These are phyloP conservation scores for Ceratobasidium sp. DNA, from an alignment of 1,284 basidiomycete genomes.

Conservation along the genomic window DNA sequence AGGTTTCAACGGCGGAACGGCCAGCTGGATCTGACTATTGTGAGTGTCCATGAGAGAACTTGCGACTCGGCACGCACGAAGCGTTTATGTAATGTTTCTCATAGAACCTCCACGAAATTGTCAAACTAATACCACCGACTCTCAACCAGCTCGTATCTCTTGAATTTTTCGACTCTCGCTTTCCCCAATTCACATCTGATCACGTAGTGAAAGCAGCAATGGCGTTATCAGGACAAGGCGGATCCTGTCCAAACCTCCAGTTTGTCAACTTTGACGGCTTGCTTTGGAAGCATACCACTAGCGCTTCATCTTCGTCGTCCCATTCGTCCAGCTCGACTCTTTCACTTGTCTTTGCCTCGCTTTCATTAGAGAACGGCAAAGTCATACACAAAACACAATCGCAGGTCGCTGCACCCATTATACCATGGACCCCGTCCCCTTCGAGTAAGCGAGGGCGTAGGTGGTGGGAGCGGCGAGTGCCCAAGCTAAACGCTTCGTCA, in stretches of 20 bases:
- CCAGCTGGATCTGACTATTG: background rate
- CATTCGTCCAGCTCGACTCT: background rate
- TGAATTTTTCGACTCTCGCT: conserved; percentile 11
- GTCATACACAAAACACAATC: background rate
- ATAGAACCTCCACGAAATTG: background rate
- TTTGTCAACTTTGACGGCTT: conserved; percentile 27
- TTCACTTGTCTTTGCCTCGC: background rate
- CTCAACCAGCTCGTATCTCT: conserved; percentile 4
- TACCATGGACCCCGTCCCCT: conserved; percentile 30
- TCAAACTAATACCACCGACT: conserved; percentile 12
- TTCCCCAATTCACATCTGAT: background rate
- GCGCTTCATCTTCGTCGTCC: background rate
- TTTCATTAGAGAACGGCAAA: background rate
- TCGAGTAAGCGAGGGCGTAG: conserved; percentile 22
- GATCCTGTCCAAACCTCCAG: conserved; percentile 12
- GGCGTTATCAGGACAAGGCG: background rate
- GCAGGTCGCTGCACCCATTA: background rate
- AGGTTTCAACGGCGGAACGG: conserved; percentile 6
- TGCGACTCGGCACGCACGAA: background rate
- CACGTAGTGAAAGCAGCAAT: background rate
- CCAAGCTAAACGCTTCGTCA: conserved; percentile 7
- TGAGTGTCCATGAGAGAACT: background rate
- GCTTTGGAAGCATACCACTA: conserved; percentile 6
- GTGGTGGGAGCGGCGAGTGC: conserved; percentile 27
- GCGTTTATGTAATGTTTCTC: background rate